Base-by-base conservation (phyloP, 805 yeast genomes). In the Yarrowia yakushimensis region DNA sequence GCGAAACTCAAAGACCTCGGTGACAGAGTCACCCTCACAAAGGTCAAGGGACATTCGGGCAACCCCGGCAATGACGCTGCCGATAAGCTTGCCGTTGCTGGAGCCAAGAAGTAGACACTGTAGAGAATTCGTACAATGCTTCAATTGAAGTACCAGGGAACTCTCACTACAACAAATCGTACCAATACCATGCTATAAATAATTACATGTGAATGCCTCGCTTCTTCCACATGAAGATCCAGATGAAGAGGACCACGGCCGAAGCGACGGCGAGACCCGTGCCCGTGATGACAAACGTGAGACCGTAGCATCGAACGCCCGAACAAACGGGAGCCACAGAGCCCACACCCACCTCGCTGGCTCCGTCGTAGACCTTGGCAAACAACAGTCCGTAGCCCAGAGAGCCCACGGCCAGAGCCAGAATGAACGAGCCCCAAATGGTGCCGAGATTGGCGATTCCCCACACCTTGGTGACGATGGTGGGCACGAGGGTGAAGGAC, bases 361-460 rank as follows among this genome's bases (percentile, higher is more conserved):
- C 65, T 2, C 17, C 36, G 31, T 89, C 94, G 67, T 81, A 85
- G 18, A 83, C 73, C 23, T 74, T 68, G 1, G 96, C 97, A 71
- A 86, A 91, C 12, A 85, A 66, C 57, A 88, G 69, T 6, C 96
- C 92, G 68, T 81, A 88, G 2, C 82, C 65, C 4, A 87, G 77
- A 1, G 93, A 79, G 1, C 97, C 96, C 2, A 89, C 66, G 0
- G 97, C 97, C 2, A 97, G 96, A 0, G 96, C 94, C 34, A 88
- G 79, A 81, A 90, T 86, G 71, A 90, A 88, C 25, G 87, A 77
- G 2, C 97, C 97, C 90, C 97, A 93, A 1, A 93, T 88, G 2
- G 96, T 88, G 0, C 97, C 98, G 73, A 93, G 84, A 33, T 88
- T 81, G 43, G 88, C 91, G 22, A 88, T 81, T 0, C 97, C 97